Evolutionary conservation across 2,329 filamentous ascomycete species (phyloP), one percentile per base, ranked within the genome.

Genomic region (Alternaria arborescens): DNA sequence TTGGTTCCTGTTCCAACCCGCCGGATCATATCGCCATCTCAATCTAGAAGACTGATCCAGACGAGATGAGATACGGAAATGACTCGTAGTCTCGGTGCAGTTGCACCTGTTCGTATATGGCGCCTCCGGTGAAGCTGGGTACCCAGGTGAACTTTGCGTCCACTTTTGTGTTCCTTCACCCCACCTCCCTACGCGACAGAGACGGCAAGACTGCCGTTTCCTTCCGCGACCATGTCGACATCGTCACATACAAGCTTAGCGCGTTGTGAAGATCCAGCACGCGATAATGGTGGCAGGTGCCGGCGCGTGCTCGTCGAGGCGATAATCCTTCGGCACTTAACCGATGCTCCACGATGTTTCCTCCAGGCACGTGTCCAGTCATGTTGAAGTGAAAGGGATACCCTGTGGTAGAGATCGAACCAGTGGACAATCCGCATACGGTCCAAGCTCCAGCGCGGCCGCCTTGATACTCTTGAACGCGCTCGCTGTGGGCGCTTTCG

Each of bases 1-100:
- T 55, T 63, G 48, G 55, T 60, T 57, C 62, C 64, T 67, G 66
- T 59, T 57, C 67, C 61, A 58, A 32, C 28, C 41, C 43, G 20
- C 53, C 59, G 62, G 61, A 66, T 58, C 44, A 47, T 48, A 53
- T 61, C 55, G 53, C 43, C 50, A 62, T 47, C 60, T 66, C 62
- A 54, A 60, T 59, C 36, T 41, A 68, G 58, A 48, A 61, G 55
- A 32, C 36, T 51, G 50, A 51, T 59, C 55, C 61, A 63, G 56
- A 44, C 59, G 53, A 48, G 48, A 50, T 55, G 53, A 54, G 30
- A 42, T 55, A 20, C 41, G 12, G 30, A 42, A 32, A 56, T 58
- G 58, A 65, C 61, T 67, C 55, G 64, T 40, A 54, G 30, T 44
- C 48, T 44, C 46, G 38, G 38, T 40, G 40, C 30, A 52, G 22